These are phyloP conservation scores for Poronia punctata DNA, from an alignment of 495 filamentous ascomycete species.

Conservation along the genomic window DNA sequence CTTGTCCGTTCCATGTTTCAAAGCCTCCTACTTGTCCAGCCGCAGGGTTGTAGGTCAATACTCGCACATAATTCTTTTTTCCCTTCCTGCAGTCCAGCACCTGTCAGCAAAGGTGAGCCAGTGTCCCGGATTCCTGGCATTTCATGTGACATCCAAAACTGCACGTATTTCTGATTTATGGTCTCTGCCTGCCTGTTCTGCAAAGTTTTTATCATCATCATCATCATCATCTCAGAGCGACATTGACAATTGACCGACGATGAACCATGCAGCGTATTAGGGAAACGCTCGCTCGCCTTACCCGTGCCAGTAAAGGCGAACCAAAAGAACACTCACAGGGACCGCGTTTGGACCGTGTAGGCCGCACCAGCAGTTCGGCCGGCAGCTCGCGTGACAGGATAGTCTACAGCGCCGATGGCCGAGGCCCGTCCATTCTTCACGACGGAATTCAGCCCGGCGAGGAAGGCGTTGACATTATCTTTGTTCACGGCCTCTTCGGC, in stretches of 20 bases:
- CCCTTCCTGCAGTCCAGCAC: too few species aligned
- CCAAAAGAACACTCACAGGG: constrained; percentile 15
- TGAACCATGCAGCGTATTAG: constrained; percentile 29
- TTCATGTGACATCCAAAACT: too few species aligned
- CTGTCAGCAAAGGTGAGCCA: too few species aligned
- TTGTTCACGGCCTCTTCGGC: constrained; percentile 29
- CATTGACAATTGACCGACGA: constrained; percentile 4
- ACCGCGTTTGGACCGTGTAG: constrained; percentile 23
- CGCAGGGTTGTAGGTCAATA: constrained; percentile 3
- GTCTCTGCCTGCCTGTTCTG: too few species aligned
- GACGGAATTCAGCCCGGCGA: constrained; percentile 17
- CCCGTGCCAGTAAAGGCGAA: constrained; percentile 18
- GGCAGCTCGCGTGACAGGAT: constrained; percentile 24
- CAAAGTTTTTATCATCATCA: too few species aligned
- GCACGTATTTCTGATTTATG: too few species aligned
- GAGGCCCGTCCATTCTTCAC: constrained; percentile 21
- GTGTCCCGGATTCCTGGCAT: too few species aligned
- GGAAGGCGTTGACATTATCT: constrained; percentile 25
- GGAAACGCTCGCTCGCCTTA: constrained; percentile 27
- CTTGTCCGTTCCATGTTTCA: constrained; percentile 6
- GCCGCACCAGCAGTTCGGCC: constrained; percentile 23
- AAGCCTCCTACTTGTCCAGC: background rate
- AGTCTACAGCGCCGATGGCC: constrained; percentile 18
- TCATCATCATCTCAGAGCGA: background rate
- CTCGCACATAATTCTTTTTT: too few species aligned